phyloP scores from a whole-genome alignment of 768 basidiomycete species.

The Xanthoconium stramineum region DNA sequence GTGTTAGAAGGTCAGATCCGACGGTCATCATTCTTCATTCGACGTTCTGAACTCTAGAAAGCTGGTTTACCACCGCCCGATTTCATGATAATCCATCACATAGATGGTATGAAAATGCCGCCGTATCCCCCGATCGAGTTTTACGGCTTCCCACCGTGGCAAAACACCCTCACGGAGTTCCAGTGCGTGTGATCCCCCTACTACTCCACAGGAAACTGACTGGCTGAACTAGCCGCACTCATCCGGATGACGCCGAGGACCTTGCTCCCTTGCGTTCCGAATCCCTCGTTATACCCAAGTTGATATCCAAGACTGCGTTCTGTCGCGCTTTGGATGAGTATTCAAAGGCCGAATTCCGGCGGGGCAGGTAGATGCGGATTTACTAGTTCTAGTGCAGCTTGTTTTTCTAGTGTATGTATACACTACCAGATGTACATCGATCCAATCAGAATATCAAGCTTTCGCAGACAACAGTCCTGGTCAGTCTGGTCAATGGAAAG shows the following conservation, averaged over 20 bases:
- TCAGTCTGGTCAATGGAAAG: no score
- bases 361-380: slow-evolving; percentile 55
- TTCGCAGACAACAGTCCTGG: no score
- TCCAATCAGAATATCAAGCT: no score
- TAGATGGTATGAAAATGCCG: slow-evolving; percentile 38
- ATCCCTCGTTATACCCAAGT: slow-evolving; percentile 1
- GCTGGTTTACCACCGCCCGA: slow-evolving; percentile 64
- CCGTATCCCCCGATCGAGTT: slow-evolving; percentile 58
- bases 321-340: slow-evolving; percentile 72
- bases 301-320: slow-evolving; percentile 56
- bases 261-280: background rate
- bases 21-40: background rate
- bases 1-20: slow-evolving; percentile 55
- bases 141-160: slow-evolving; percentile 82
- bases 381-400: slow-evolving; percentile 3
- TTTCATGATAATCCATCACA: slow-evolving; percentile 69
- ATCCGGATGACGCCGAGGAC: slow-evolving; percentile 12
- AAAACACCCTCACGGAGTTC: slow-evolving; percentile 77
- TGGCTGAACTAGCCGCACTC: slow-evolving; percentile 18
- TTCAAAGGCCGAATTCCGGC: slow-evolving; percentile 69
- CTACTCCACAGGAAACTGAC: slow-evolving; percentile 8
- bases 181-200: slow-evolving; percentile 46
- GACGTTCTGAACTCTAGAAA: slow-evolving; percentile 39
- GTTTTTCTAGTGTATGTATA: background rate
- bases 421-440: no score